A percentile compares a stretch with the other conserved stretches of the same genome.
Evolutionary conservation across 306 rosid genomes (phyloP).

Genomic region (Oxytropis ochrocephala): DNA sequence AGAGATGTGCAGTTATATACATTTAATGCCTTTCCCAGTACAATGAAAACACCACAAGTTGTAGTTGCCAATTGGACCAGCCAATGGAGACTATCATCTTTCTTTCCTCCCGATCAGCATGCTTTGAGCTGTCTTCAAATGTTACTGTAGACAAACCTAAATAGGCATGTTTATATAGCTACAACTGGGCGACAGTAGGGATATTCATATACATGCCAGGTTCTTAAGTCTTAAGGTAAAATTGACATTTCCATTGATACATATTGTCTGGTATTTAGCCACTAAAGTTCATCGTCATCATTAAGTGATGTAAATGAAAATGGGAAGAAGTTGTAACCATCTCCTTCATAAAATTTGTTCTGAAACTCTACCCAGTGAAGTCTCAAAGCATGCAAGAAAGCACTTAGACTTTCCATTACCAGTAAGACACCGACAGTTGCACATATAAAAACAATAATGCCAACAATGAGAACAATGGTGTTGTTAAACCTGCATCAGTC

Average conservation of each 20-base stretch:
- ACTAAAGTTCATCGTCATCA: conserved; percentile 50
- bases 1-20: too few relatives aligned
- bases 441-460: conserved; percentile 58
- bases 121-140: neutral
- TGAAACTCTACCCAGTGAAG: conserved; percentile 99
- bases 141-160: neutral
- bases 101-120: neutral
- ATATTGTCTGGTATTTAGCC: neutral
- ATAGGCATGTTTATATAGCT: neutral
- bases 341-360: conserved; percentile 91
- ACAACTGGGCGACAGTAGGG: neutral
- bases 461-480: conserved; percentile 51
- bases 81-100: neutral
- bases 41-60: neutral
- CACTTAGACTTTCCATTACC: conserved; percentile 88
- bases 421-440: conserved; percentile 89
- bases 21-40: neutral
- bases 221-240: neutral
- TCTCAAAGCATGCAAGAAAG: conserved; percentile 93
- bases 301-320: conserved; percentile 50
- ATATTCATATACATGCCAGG: neutral
- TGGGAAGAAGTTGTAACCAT: conserved; percentile 81
- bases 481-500: conserved; percentile 62
- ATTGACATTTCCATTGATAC: neutral
- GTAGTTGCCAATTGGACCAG: neutral